phyloP scores from a whole-genome alignment of 345 rosid species.

The Brassica juncea region DNA sequence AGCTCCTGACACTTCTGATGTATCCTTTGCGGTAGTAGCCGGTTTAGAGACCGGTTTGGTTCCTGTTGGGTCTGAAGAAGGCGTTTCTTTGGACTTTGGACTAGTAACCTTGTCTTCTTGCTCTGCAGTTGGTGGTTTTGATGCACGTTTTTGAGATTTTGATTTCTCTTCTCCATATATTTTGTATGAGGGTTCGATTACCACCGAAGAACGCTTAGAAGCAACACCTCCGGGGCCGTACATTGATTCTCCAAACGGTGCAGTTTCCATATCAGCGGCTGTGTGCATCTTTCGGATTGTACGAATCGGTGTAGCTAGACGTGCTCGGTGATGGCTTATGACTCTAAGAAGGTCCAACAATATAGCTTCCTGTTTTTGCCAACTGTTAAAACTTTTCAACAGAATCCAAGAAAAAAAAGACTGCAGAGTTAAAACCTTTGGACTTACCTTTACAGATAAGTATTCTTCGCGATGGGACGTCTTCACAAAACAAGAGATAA shows the following conservation, averaged over 20 bases:
- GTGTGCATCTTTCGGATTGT: conserved; percentile 62
- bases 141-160: conserved; percentile 47
- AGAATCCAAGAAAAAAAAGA: conserved; percentile 18
- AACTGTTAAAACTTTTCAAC: neutral
- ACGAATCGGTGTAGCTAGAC: conserved; percentile 81
- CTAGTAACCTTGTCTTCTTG: conserved; percentile 48
- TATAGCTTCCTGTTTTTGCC: conserved; percentile 61
- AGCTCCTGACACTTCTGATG: conserved; percentile 37
- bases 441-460: neutral
- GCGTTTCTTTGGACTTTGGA: conserved; percentile 33
- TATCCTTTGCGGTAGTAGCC: conserved; percentile 23
- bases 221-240: conserved; percentile 48
- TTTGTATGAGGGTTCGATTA: conserved; percentile 65
- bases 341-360: conserved; percentile 86
- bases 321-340: conserved; percentile 74
- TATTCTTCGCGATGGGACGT: neutral
- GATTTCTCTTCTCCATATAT: conserved; percentile 57
- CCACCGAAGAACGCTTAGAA: conserved; percentile 55
- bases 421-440: neutral
- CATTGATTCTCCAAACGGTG: conserved; percentile 58
- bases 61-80: conserved; percentile 48
- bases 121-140: conserved; percentile 46
- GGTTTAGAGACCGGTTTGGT: conserved; percentile 34
- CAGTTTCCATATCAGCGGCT: conserved; percentile 58
- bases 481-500: neutral